These are phyloP conservation scores for Colletotrichum sp. DNA, from an alignment of 2,329 filamentous ascomycete species.

Conservation along the genomic window DNA sequence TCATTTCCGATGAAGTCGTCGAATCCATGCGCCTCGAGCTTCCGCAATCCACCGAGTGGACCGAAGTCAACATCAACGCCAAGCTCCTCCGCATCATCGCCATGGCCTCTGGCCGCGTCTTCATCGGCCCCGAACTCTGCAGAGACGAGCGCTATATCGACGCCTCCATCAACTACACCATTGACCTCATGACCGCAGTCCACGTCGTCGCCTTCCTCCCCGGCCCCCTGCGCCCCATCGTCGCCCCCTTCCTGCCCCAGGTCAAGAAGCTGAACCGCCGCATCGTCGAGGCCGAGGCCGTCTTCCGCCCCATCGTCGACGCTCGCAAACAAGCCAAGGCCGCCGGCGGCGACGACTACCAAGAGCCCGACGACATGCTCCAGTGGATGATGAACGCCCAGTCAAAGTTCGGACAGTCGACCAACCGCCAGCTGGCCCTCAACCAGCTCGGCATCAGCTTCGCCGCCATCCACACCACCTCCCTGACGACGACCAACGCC, in stretches of 20 bases:
- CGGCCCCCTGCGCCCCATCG: conserved; percentile 35
- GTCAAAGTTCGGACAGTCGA: conserved; percentile 32
- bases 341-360: neutral
- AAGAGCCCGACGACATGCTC: conserved; percentile 50
- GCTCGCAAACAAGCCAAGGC: conserved; percentile 27
- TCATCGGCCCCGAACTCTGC: conserved; percentile 51
- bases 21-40: conserved; percentile 36
- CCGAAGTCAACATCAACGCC: conserved; percentile 40
- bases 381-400: conserved; percentile 49
- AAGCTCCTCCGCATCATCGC: conserved; percentile 49
- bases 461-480: conserved; percentile 57
- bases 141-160: conserved; percentile 48
- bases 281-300: conserved; percentile 32
- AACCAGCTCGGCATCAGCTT: conserved; percentile 49
- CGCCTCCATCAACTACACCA: conserved; percentile 46
- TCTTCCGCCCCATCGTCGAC: conserved; percentile 39
- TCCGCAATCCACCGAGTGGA: conserved; percentile 42
- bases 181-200: conserved; percentile 27
- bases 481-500: conserved; percentile 47
- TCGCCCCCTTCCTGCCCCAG: conserved; percentile 35
- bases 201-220: neutral
- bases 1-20: conserved; percentile 35
- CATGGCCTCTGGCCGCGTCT: conserved; percentile 49
- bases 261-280: conserved; percentile 37
- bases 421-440: conserved; percentile 39